Conservation (phyloP, 106 monocot species). For the Narthecium ossifragum region DNA sequence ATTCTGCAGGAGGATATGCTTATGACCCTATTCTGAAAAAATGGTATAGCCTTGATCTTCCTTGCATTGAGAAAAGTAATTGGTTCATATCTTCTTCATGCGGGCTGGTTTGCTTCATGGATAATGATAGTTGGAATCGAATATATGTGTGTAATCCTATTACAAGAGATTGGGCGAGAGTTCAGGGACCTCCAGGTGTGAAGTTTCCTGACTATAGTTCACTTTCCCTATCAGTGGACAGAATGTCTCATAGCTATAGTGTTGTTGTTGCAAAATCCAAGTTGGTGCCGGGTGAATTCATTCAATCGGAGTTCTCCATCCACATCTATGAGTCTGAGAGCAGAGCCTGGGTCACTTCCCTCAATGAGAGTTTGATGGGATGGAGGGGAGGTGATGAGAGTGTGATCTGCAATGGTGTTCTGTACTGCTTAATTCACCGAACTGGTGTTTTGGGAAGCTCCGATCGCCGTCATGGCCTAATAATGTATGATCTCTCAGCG, state of each 20-base stretch:
- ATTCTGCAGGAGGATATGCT: slow-evolving; percentile 44
- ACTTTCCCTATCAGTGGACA: slow-evolving; percentile 48
- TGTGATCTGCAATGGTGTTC: slow-evolving; percentile 64
- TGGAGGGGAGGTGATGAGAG: slow-evolving; percentile 94
- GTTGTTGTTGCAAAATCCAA: slow-evolving; percentile 56
- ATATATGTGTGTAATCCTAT: slow-evolving; percentile 85
- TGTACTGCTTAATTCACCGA: slow-evolving; percentile 75
- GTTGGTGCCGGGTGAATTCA: slow-evolving; percentile 61
- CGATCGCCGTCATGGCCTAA: slow-evolving; percentile 52
- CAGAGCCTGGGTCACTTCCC: slow-evolving; percentile 36
- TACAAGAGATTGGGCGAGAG: slow-evolving; percentile 50
- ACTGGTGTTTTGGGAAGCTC: slow-evolving; percentile 39
- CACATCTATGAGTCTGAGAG: slow-evolving; percentile 58
- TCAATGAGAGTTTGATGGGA: slow-evolving; percentile 51
- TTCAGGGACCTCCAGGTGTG: slow-evolving; percentile 46
- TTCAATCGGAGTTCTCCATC: slow-evolving; percentile 70
- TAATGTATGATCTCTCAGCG: slow-evolving; percentile 47
- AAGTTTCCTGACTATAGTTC: slow-evolving; percentile 65
- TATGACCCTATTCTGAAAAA: slow-evolving; percentile 70
- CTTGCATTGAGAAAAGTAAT: slow-evolving; percentile 64
- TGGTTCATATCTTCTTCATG: slow-evolving; percentile 75
- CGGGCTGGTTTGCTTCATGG: slow-evolving; percentile 89
- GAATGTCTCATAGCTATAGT: slow-evolving; percentile 32
- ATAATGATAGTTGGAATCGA: slow-evolving; percentile 54
- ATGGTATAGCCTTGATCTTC: slow-evolving; percentile 75